Conservation (phyloP, 331 rosid genomes). For the Prunus yedoensis region DNA sequence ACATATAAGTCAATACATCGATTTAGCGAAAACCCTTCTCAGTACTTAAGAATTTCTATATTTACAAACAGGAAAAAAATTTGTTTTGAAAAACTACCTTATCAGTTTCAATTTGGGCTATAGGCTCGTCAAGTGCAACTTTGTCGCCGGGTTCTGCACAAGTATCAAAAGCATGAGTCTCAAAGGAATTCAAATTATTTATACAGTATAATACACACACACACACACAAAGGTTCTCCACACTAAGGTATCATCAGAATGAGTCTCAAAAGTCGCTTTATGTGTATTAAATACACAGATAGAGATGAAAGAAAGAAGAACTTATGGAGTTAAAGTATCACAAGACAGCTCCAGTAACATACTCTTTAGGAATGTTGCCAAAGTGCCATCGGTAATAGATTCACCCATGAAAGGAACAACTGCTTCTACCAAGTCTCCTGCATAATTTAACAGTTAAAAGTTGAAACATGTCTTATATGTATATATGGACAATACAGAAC, state of each 20-base stretch:
- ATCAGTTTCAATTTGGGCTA: slow-evolving; percentile 66
- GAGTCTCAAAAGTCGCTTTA: not conserved
- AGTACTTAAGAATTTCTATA: not conserved
- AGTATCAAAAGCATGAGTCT: slow-evolving; percentile 6
- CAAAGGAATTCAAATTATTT: slow-evolving; percentile 17
- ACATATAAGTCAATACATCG: not conserved
- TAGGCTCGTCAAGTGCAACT: slow-evolving; percentile 54
- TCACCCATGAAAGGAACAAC: slow-evolving; percentile 72
- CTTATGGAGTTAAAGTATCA: not conserved
- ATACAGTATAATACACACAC: not conserved
- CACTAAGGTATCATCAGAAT: not conserved
- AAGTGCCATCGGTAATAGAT: slow-evolving; percentile 62
- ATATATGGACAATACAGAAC: not conserved
- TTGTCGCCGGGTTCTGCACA: slow-evolving; percentile 65
- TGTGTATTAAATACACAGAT: not conserved
- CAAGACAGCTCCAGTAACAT: slow-evolving; percentile 26
- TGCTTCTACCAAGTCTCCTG: slow-evolving; percentile 58
- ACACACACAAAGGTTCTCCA: not conserved
- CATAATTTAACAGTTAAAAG: slow-evolving; percentile 9
- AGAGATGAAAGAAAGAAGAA: not conserved
- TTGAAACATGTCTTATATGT: not conserved
- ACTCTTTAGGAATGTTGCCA: slow-evolving; percentile 57
- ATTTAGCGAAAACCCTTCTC: not conserved
- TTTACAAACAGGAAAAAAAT: not conserved
- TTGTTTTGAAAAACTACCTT: slow-evolving; percentile 34